These are phyloP conservation scores for Diplocarpon rosae DNA, from an alignment of 2,329 filamentous ascomycete genomes.

Conservation along the genomic window DNA sequence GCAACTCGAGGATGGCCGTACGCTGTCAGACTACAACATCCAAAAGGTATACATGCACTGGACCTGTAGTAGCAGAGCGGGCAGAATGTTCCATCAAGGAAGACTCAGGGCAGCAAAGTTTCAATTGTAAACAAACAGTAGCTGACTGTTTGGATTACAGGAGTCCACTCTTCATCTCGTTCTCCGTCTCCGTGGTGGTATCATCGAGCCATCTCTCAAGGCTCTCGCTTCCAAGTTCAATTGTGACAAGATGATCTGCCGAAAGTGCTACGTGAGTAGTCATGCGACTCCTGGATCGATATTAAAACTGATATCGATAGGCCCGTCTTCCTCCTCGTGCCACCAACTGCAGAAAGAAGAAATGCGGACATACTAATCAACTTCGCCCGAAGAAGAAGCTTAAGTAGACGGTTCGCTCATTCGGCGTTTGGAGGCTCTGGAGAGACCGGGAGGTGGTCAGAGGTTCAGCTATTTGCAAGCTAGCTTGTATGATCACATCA, in stretches of 20 bases:
- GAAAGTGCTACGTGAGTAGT: slow-evolving; percentile 94
- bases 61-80: not conserved
- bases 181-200: slow-evolving; percentile 97
- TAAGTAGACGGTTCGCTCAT: slow-evolving; percentile 56
- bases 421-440: slow-evolving; percentile 23
- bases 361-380: slow-evolving; percentile 99
- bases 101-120: not conserved
- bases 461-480: slow-evolving; percentile 18
- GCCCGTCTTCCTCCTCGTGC: slow-evolving; percentile 90
- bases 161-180: slow-evolving; percentile 98
- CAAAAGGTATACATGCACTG: slow-evolving; percentile 64
- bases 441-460: slow-evolving; percentile 10
- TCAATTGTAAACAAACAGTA: not conserved
- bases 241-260: slow-evolving; percentile 99
- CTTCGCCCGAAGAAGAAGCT: slow-evolving; percentile 99
- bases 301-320: slow-evolving; percentile 29
- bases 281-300: not conserved
- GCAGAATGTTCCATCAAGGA: not conserved
- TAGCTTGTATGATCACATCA: slow-evolving; percentile 19
- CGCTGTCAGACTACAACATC: slow-evolving; percentile 97
- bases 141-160: slow-evolving; percentile 35
- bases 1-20: slow-evolving; percentile 97
- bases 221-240: slow-evolving; percentile 98
- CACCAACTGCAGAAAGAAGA: slow-evolving; percentile 99
- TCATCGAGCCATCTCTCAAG: slow-evolving; percentile 98